Conservation (phyloP, 257 asterid species). For the Nicotiana noctiflora region DNA sequence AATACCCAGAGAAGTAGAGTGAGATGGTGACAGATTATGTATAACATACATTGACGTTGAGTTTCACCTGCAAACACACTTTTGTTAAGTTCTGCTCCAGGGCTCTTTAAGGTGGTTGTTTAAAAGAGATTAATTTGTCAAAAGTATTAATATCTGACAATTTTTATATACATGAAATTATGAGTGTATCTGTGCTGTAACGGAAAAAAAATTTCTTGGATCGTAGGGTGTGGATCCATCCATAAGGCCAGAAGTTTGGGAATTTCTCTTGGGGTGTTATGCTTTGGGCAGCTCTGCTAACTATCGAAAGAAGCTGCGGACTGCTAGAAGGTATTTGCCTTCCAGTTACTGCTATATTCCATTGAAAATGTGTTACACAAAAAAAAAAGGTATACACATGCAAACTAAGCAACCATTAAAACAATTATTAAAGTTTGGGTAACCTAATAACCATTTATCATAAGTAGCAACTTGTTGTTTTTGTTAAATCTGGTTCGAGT, state of each 20-base stretch:
- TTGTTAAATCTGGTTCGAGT: too few relatives aligned
- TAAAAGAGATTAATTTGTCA: not conserved
- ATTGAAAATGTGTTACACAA: not conserved
- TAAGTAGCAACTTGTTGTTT: too few relatives aligned
- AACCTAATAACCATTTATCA: too few relatives aligned
- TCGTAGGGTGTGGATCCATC: conserved; percentile 93
- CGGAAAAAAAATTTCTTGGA: conserved; percentile 16
- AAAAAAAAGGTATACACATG: too few relatives aligned
- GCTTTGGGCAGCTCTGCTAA: conserved; percentile 83
- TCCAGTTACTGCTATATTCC: conserved; percentile 17
- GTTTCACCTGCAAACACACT: not conserved
- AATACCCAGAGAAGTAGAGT: not conserved
- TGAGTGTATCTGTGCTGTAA: not conserved
- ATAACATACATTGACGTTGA: not conserved
- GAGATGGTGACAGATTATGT: not conserved
- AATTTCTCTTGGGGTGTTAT: conserved; percentile 94
- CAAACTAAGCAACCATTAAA: too few relatives aligned
- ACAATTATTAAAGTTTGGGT: too few relatives aligned
- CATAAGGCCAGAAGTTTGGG: conserved; percentile 96
- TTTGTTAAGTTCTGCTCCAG: not conserved
- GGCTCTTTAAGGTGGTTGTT: not conserved
- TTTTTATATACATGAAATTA: not conserved
- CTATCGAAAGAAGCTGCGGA: conserved; percentile 65
- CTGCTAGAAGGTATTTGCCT: conserved; percentile 74
- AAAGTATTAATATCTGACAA: not conserved